Evolutionary conservation across 2,329 filamentous ascomycete genomes (phyloP).

Genomic region (Botrytis porri): DNA sequence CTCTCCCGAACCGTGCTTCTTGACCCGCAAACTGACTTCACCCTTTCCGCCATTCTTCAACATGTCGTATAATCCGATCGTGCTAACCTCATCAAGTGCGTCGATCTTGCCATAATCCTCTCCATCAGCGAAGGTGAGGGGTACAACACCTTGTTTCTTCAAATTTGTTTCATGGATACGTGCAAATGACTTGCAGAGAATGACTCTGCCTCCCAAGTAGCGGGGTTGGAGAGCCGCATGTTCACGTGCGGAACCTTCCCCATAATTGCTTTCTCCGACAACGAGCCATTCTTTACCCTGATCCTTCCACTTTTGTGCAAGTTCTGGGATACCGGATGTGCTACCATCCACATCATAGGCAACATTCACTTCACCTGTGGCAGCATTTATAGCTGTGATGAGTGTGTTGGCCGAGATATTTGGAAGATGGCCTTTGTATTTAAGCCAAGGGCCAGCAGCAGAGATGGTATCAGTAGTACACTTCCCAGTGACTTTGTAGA

Average conservation of each 20-base stretch:
- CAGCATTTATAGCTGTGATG: conserved; percentile 89
- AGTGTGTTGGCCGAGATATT: conserved; percentile 98
- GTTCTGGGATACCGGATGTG: conserved; percentile 76
- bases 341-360: conserved; percentile 84
- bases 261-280: conserved; percentile 96
- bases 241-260: conserved; percentile 84
- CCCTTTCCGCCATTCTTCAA: conserved; percentile 75
- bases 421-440: conserved; percentile 98
- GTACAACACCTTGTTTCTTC: conserved; percentile 96
- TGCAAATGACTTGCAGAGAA: conserved; percentile 83
- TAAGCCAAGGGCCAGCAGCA: conserved; percentile 93
- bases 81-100: conserved; percentile 79
- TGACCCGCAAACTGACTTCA: conserved; percentile 66
- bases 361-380: conserved; percentile 86
- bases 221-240: conserved; percentile 87
- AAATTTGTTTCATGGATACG: conserved; percentile 94
- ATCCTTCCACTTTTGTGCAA: conserved; percentile 79
- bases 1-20: conserved; percentile 58
- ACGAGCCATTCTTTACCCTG: conserved; percentile 81
- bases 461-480: conserved; percentile 99
- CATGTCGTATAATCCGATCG: conserved; percentile 80
- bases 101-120: conserved; percentile 80
- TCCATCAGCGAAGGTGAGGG: conserved; percentile 85
- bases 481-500: conserved; percentile 96
- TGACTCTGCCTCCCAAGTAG: conserved; percentile 82